A percentile compares a stretch with the other conserved stretches of the same genome.
These are phyloP conservation scores for Lycium ferocissimum DNA, from an alignment of 257 asterid species.

Conservation along the genomic window DNA sequence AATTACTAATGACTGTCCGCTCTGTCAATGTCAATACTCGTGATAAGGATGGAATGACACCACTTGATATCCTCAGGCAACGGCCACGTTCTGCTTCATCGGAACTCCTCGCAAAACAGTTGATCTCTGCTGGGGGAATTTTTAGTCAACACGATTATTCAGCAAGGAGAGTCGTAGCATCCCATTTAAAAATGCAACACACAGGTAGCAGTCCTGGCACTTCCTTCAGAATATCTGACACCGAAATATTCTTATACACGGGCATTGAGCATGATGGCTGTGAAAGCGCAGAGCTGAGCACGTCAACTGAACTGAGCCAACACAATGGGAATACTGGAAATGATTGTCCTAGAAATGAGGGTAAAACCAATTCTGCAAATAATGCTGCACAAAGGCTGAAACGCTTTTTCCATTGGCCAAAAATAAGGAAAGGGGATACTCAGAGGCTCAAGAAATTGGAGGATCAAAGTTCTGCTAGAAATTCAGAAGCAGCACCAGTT, in stretches of 20 bases:
- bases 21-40: slow-evolving; percentile 71
- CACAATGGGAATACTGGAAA: slow-evolving; percentile 39
- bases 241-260: slow-evolving; percentile 70
- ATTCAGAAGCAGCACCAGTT: slow-evolving; percentile 54
- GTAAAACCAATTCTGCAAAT: slow-evolving; percentile 46
- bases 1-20: slow-evolving; percentile 68
- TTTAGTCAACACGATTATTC: slow-evolving; percentile 69
- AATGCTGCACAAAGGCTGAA: slow-evolving; percentile 59
- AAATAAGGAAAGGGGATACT: slow-evolving; percentile 38
- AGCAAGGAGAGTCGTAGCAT: slow-evolving; percentile 71
- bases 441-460: slow-evolving; percentile 47
- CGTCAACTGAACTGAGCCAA: slow-evolving; percentile 53
- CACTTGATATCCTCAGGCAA: slow-evolving; percentile 77
- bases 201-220: slow-evolving; percentile 86
- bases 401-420: slow-evolving; percentile 78
- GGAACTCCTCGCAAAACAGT: slow-evolving; percentile 64
- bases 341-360: slow-evolving; percentile 35
- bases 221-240: slow-evolving; percentile 78
- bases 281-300: slow-evolving; percentile 43
- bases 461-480: slow-evolving; percentile 33
- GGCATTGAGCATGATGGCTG: slow-evolving; percentile 65
- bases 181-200: slow-evolving; percentile 74
- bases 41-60: slow-evolving; percentile 72
- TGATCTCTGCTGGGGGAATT: slow-evolving; percentile 87
- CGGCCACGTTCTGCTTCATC: slow-evolving; percentile 74